These are phyloP conservation scores for Pythium phragmitis DNA, from an alignment of 352 stramenopile genomes.

Conservation along the genomic window DNA sequence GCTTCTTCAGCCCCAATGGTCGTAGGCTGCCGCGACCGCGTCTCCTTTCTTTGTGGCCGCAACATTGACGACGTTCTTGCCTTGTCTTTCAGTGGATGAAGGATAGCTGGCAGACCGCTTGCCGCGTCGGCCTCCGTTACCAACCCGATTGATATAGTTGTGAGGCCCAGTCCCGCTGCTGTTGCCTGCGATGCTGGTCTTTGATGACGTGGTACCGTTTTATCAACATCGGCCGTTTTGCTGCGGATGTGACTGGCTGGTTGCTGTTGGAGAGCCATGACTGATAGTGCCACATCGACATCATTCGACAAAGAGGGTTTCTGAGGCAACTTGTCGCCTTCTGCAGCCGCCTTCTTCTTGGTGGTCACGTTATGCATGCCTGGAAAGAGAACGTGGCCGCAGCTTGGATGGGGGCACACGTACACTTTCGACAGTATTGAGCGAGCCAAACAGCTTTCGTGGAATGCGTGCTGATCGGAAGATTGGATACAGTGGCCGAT, in stretches of 20 bases:
- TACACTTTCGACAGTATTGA: conserved; percentile 68
- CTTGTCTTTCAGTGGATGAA: neutral
- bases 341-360: conserved; percentile 4
- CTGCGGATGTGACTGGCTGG: neutral
- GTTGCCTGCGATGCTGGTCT: neutral
- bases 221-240: conserved; percentile 1
- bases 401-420: conserved; percentile 46
- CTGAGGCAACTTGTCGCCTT: neutral
- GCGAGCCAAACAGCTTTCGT: conserved; percentile 73
- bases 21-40: neutral
- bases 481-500: neutral
- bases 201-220: neutral
- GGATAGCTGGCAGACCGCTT: too few relatives aligned
- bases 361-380: conserved; percentile 41
- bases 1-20: too few relatives aligned
- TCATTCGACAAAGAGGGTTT: neutral
- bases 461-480: conserved; percentile 58
- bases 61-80: neutral
- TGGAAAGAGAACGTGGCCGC: conserved; percentile 56
- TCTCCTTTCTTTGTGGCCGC: neutral
- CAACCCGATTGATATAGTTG: conserved; percentile 7
- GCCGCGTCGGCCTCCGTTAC: neutral
- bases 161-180: neutral
- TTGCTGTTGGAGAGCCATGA: conserved; percentile 20
- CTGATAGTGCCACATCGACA: conserved; percentile 6